Conservation (phyloP, 164 flowering plant species). For the Vitis cinerea region DNA sequence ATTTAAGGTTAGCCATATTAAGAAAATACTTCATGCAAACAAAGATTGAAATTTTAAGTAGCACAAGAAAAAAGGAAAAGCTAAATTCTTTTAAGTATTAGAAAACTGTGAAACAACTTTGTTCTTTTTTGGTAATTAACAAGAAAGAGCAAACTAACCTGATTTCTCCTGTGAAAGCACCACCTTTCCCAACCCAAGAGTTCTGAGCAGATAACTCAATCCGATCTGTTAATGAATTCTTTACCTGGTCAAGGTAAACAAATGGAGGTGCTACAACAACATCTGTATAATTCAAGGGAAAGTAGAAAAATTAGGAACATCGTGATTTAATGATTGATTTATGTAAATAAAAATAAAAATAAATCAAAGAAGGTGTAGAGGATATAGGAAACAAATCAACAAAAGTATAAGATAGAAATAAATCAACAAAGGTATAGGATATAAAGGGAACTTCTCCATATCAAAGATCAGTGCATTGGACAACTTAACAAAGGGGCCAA, state of each 20-base stretch:
- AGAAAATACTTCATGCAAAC: not conserved
- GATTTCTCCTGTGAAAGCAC: conserved; percentile 98
- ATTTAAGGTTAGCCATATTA: no score
- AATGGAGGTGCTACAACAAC: conserved; percentile 97
- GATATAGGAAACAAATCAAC: no score
- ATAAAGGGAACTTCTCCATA: not conserved
- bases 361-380: no score
- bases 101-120: not conserved
- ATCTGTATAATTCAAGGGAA: conserved; percentile 48
- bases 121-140: not conserved
- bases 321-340: no score
- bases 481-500: not conserved
- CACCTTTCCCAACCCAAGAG: conserved; percentile 96
- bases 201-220: conserved; percentile 91
- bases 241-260: conserved; percentile 84
- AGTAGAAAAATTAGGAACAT: not conserved
- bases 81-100: not conserved
- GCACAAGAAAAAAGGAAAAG: not conserved
- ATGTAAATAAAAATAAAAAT: no score
- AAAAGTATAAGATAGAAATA: not conserved
- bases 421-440: not conserved
- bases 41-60: no score
- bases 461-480: not conserved
- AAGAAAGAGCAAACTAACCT: conserved; percentile 45
- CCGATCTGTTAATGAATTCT: conserved; percentile 65